Evolutionary conservation across 2,329 filamentous ascomycete species (phyloP).

Genomic region (Remersonia thermophila): DNA sequence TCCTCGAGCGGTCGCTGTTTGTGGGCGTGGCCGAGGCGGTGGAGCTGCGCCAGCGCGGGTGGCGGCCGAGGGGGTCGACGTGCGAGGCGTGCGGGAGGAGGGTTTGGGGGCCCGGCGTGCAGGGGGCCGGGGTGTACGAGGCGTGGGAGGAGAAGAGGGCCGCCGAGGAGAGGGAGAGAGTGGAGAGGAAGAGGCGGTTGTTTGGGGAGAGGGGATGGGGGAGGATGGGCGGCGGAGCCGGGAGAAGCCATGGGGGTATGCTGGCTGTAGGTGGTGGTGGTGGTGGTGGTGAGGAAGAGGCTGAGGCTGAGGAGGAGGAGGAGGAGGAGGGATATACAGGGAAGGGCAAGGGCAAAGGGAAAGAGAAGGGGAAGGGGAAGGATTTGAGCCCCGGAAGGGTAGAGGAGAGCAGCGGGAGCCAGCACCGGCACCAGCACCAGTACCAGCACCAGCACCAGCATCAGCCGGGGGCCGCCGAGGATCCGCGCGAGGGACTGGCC

Average conservation of each 20-base stretch:
- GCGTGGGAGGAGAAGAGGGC: constrained; percentile 60
- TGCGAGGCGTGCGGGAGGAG: constrained; percentile 77
- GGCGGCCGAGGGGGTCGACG: constrained; percentile 73
- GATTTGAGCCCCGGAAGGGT: too few species aligned
- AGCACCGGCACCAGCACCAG: too few species aligned
- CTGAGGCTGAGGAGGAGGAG: constrained; percentile 7
- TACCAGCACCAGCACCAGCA: too few species aligned
- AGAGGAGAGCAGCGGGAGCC: too few species aligned
- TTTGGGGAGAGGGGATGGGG: constrained; percentile 22
- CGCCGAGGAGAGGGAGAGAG: constrained; percentile 26
- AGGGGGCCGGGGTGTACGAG: constrained; percentile 57
- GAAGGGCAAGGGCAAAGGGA: constrained; percentile 44
- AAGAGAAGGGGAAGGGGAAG: constrained; percentile 33
- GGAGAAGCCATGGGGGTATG: constrained; percentile 21
- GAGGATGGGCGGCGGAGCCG: too few species aligned
- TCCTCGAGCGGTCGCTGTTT: constrained; percentile 83
- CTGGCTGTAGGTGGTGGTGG: too few species aligned
- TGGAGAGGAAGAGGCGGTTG: constrained; percentile 24
- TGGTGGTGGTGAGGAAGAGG: constrained; percentile 27
- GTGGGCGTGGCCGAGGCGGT: constrained; percentile 66
- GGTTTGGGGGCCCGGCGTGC: constrained; percentile 81
- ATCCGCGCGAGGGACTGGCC: constrained; percentile 10
- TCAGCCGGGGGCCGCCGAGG: too few species aligned
- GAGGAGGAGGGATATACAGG: constrained; percentile 17
- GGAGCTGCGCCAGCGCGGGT: constrained; percentile 67